phyloP scores from a whole-genome alignment of 129 eudicot species.

The Pseudognaphalium luteoalbum region DNA sequence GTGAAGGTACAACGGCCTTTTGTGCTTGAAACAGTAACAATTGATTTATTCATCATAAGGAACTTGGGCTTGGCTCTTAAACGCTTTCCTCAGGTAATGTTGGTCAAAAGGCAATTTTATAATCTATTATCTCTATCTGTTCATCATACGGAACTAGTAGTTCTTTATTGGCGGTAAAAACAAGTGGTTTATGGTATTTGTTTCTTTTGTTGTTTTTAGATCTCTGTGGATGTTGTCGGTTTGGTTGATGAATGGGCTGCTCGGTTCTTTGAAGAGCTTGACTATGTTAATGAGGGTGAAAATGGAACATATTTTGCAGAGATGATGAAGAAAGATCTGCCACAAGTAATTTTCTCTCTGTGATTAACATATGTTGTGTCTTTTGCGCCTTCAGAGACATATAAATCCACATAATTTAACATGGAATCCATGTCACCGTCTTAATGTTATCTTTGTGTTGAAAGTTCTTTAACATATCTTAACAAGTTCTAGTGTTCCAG shows the following conservation, averaged over 20 bases:
- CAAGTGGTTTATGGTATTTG: constrained; percentile 23
- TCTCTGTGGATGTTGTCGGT: constrained; percentile 98
- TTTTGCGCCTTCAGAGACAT: background rate
- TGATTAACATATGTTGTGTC: background rate
- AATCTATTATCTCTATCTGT: background rate
- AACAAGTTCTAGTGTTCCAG: constrained; percentile 43
- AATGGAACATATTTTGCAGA: constrained; percentile 94
- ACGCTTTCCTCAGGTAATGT: constrained; percentile 88
- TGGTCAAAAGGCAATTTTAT: background rate
- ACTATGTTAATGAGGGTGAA: constrained; percentile 97
- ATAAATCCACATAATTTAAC: background rate
- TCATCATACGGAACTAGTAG: background rate
- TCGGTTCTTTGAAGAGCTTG: constrained; percentile 99
- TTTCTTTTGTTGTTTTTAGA: constrained; percentile 37
- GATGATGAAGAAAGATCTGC: constrained; percentile 98
- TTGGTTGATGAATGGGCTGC: constrained; percentile 99
- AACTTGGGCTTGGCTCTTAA: constrained; percentile 87
- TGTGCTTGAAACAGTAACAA: constrained; percentile 95
- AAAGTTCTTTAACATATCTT: constrained; percentile 6
- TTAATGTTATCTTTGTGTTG: background rate
- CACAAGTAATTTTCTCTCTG: constrained; percentile 58
- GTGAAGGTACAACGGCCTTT: constrained; percentile 99
- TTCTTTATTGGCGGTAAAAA: constrained; percentile 14
- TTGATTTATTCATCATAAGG: constrained; percentile 87
- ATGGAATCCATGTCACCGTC: background rate